Conservation (phyloP, 257 asterid species). For the Nyctanthes arbortristis region DNA sequence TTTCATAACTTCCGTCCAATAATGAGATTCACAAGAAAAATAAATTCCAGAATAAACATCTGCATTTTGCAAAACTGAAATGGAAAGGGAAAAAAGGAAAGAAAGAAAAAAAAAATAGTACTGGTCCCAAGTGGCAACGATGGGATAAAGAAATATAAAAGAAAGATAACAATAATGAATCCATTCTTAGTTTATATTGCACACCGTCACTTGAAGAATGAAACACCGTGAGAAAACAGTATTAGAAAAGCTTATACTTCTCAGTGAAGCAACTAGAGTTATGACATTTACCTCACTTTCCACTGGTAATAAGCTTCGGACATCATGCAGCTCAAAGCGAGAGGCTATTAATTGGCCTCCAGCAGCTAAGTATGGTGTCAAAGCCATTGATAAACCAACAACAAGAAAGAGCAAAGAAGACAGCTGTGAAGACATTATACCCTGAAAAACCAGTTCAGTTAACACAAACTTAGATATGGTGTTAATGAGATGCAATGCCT, state of each 20-base stretch:
- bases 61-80: neutral
- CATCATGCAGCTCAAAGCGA: slow-evolving; percentile 96
- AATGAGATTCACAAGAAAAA: neutral
- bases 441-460: slow-evolving; percentile 51
- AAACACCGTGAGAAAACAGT: slow-evolving; percentile 6
- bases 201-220: neutral
- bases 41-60: neutral
- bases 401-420: slow-evolving; percentile 95
- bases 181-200: no score
- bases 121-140: neutral
- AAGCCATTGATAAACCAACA: slow-evolving; percentile 98
- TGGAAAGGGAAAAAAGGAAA: no score
- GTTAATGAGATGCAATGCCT: slow-evolving; percentile 1
- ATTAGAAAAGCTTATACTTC: neutral
- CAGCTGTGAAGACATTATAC: slow-evolving; percentile 88
- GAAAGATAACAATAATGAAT: no score
- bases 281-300: slow-evolving; percentile 84
- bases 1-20: no score
- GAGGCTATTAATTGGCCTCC: slow-evolving; percentile 99
- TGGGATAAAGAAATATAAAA: neutral
- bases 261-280: slow-evolving; percentile 8
- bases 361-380: slow-evolving; percentile 98
- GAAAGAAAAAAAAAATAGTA: neutral
- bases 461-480: neutral
- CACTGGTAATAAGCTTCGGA: slow-evolving; percentile 89